Conservation (phyloP, 208 protist genomes). For the Angomonas ambiguus region DNA sequence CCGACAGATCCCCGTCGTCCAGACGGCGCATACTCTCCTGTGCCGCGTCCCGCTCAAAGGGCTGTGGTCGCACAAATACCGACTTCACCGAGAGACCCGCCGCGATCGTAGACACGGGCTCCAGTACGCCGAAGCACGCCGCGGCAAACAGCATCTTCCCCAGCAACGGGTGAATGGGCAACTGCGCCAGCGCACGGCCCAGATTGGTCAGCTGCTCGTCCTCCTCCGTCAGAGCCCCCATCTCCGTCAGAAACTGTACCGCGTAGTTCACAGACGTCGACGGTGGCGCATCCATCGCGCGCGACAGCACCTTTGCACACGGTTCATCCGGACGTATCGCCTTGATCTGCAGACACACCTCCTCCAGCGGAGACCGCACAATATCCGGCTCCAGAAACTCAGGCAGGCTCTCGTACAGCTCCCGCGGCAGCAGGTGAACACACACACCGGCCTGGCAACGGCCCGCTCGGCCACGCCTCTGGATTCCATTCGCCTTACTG, state of each 20-base stretch:
- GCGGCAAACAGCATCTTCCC: slow-evolving; percentile 91
- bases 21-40: slow-evolving; percentile 37
- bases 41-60: slow-evolving; percentile 38
- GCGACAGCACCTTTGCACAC: slow-evolving; percentile 70
- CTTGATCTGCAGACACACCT: slow-evolving; percentile 88
- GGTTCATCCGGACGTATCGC: slow-evolving; percentile 69
- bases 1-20: slow-evolving; percentile 58
- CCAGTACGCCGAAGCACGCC: slow-evolving; percentile 81
- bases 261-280: slow-evolving; percentile 57
- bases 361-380: slow-evolving; percentile 80
- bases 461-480: slow-evolving; percentile 91
- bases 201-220: slow-evolving; percentile 76
- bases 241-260: slow-evolving; percentile 72
- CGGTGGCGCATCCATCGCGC: slow-evolving; percentile 68
- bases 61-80: slow-evolving; percentile 65
- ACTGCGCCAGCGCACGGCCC: slow-evolving; percentile 67
- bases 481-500: slow-evolving; percentile 78
- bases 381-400: slow-evolving; percentile 93
- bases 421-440: slow-evolving; percentile 70
- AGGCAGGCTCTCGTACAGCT: slow-evolving; percentile 73
- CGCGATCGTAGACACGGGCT: slow-evolving; percentile 83
- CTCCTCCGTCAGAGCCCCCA: slow-evolving; percentile 75
- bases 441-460: slow-evolving; percentile 83
- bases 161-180: slow-evolving; percentile 85
- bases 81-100: slow-evolving; percentile 82